Base-by-base conservation (phyloP, 495 filamentous ascomycete species). In the Amniculicola lignicola region DNA sequence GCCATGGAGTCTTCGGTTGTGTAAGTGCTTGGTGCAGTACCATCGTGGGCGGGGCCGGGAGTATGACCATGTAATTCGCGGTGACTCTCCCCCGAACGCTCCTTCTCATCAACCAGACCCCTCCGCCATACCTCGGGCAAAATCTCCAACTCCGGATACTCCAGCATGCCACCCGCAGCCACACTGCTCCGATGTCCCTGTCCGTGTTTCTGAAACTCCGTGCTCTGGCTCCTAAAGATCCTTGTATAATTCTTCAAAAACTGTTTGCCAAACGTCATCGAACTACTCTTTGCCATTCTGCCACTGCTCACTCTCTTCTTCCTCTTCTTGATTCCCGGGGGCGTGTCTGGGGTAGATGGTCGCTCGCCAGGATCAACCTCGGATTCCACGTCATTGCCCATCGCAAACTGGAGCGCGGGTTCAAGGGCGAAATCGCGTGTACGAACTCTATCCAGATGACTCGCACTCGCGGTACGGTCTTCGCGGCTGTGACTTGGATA, bases 361-460 rank as follows among this genome's bases (percentile, higher is more conserved):
- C 54, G 46, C 1, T 16, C 35, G 4, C 25, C 31, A 16, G 51
- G 45, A 29, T 56, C 47, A 33, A 52, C 46, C 16, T 52, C 38
- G 21, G 16, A 25, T 11, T 55, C 35, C 19, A 27, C 28, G 18
- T 55, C 53, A 29, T 44, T n/a, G 16, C 38, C 45, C 16, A 16
- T 66, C 0, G 42, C 42, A 19, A 49, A 48, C n/a, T 41, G 15
- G 31, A 50, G 40, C 35, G 55, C 55, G 2, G 44, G 22, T 48
- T 65, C 58, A n/a, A 62, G 37, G 2, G 64, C 64, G 51, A 67
- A 67, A 42, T 67, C 64, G 2, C 64, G 57, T 3, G 59, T 29
- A 1, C 38, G 18, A 40, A 67, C 51, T 6, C 36, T 12, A 31
- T 67, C 64, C 2, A 19, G 9, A 16, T 46, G 44, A 3, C 62